Base-by-base conservation (phyloP, 148 eudicot genomes). In the Talinum fruticosum region DNA sequence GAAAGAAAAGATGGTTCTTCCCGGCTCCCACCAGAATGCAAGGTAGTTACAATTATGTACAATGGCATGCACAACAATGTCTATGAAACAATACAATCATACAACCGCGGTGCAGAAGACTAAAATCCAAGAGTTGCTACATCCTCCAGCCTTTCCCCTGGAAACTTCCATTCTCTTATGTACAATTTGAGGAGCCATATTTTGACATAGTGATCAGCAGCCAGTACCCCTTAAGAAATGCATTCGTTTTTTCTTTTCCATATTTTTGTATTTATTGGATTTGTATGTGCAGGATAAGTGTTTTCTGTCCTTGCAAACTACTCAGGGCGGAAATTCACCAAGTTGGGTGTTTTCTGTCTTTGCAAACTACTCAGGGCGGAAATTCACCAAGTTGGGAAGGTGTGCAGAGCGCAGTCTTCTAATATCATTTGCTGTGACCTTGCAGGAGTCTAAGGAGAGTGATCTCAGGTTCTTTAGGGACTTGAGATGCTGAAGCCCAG, bases 391-490 rank as follows among this genome's bases (percentile, higher is more conserved):
- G 76, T 89, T 84, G 3, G 91, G 95, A 74, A 93, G 91, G 37
- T 86, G 77, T 41, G 74, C 73, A 2, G 85, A 72, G 70, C 88
- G 90, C 49, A 93, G 95, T 76, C 80, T 87, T 86, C 76, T 86
- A 18, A 93, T 86, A 70, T 93, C 96, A 33, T 67, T 66, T n/a
- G 90, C 93, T 54, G 93, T 91, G 72, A 93, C 92, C 84, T 87
- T 86, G 87, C 93, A 89, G 57, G 90, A 89, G 69, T 91, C 92
- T 87, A 93, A 81, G 26, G 87, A 79, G 64, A 93, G 87, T 8
- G 96, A 91, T 23, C 84, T 84, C 75, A 93, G 72, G 61, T 86
- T 88, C 78, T 88, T 89, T 45, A 91, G 82, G 8, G 84, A 51
- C 81, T 84, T 88, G 71, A 93, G 76, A 81, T 89, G 90, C 74